Conservation (phyloP, 1,284 basidiomycete genomes). For the Ceratobasidium sp. region DNA sequence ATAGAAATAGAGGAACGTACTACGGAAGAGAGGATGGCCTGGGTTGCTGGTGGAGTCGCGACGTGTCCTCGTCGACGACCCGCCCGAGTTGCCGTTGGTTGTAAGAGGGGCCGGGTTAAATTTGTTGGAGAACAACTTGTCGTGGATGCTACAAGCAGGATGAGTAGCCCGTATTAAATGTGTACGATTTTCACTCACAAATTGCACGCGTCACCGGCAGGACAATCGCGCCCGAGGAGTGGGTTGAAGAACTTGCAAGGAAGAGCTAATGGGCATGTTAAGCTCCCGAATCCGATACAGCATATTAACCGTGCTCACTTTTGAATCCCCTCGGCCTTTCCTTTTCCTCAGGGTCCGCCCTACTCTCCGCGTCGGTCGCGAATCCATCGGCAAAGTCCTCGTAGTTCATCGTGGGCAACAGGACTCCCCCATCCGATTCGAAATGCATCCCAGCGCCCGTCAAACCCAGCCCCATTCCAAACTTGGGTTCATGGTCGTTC, state of each 20-base stretch:
- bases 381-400: slow-evolving; percentile 43
- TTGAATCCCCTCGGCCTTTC: slow-evolving; percentile 40
- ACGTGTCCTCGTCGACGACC: background rate
- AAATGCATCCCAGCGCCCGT: slow-evolving; percentile 26
- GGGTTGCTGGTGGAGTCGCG: slow-evolving; percentile 19
- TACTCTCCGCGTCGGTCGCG: slow-evolving; percentile 22
- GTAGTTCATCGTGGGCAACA: slow-evolving; percentile 24
- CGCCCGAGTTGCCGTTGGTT: slow-evolving; percentile 2
- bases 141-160: slow-evolving; percentile 20
- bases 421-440: slow-evolving; percentile 30
- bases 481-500: background rate
- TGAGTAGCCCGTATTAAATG: background rate
- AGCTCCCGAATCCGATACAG: background rate
- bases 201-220: slow-evolving; percentile 33
- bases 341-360: slow-evolving; percentile 32
- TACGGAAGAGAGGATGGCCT: slow-evolving; percentile 31
- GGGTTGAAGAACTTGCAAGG: slow-evolving; percentile 44
- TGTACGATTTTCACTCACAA: slow-evolving; percentile 13
- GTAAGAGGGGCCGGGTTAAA: background rate
- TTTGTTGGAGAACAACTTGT: slow-evolving; percentile 39
- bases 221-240: slow-evolving; percentile 34
- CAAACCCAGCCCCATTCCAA: slow-evolving; percentile 34
- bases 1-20: background rate
- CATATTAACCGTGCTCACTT: background rate
- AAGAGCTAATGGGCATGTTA: background rate